Evolutionary conservation across 2,329 filamentous ascomycete species (phyloP).

Genomic region (Fusarium tanahbumbuense): DNA sequence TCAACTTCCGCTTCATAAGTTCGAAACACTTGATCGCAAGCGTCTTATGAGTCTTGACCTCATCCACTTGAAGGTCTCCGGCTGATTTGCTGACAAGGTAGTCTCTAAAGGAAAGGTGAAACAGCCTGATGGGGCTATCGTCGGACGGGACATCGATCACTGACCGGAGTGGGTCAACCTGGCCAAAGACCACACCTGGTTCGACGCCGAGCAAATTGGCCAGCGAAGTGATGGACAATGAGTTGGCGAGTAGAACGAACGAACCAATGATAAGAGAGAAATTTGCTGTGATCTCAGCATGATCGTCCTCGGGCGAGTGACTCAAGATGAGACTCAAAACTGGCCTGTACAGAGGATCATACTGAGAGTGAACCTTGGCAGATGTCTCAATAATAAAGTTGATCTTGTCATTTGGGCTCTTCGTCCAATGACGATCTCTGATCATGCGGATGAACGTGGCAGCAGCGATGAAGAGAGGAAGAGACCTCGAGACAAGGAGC

Average conservation of each 20-base stretch:
- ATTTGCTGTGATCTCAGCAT: accelerated
- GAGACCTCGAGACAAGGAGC: accelerated
- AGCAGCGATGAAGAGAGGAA: not conserved
- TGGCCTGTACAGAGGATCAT: not conserved
- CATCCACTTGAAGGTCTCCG: constrained; percentile 45
- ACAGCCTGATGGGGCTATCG: constrained; percentile 21
- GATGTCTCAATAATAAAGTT: not conserved
- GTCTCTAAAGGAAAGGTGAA: constrained; percentile 55
- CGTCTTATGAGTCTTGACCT: constrained; percentile 3
- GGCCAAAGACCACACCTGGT: not conserved
- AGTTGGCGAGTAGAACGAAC: constrained; percentile 40
- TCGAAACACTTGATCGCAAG: constrained; percentile 41
- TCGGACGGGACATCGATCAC: constrained; percentile 1
- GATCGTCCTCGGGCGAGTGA: not conserved
- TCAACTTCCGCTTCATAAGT: constrained; percentile 44
- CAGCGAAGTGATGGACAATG: constrained; percentile 29
- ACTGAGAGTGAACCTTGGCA: not conserved
- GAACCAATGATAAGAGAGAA: constrained; percentile 36
- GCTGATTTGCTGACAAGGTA: constrained; percentile 47
- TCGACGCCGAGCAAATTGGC: not conserved
- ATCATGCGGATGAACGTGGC: not conserved
- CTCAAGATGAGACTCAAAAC: not conserved
- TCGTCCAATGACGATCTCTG: not conserved
- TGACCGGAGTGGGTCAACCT: not conserved
- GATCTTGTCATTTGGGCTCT: not conserved